Evolutionary conservation across 345 rosid species (phyloP), one percentile per base, ranked within the genome.

Genomic region (Rhizophora apiculata): DNA sequence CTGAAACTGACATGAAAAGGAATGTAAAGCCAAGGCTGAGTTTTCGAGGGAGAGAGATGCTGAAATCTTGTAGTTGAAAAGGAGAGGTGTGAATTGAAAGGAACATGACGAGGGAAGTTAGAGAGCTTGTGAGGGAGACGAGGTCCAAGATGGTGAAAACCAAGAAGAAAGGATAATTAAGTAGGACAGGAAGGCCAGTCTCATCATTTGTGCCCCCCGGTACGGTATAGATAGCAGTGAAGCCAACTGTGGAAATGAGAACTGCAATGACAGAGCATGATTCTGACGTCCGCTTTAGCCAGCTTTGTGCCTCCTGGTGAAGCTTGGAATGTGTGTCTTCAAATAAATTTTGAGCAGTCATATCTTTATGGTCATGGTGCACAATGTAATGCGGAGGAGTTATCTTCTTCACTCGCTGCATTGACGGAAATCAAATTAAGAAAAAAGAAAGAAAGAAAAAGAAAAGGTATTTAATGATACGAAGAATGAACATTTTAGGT

Each of bases 81-180:
- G 80, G 72, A 5, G 75, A 72, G 1, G 79, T 75, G 9, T 75
- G 79, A 39, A 73, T 24, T 0, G 78, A 80, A 0, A 80, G 80
- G 51, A 80, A 80, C 70, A 74, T 56, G 20, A 76, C 75, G 1
- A 80, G 73, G 1, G 83, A 80, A n/a, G 75, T 51, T 24, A 76
- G 54, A 19, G 83, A 76, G 72, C 60, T 53, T 1, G 71, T 70
- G 0, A 80, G 48, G 8, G 75, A 69, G 16, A 65, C 31, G 0
- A 74, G 75, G 36, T 73, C 78, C 73, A 56, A 63, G 6, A 73
- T 55, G 0, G 78, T 55, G 65, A 80, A 80, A n/a, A 76, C 21
- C 18, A n/a, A 29, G 60, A 62, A 80, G 10, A 66, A 68, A 15
- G 78, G 67, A 9, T 18, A 34, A 24, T 32, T 6, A 2, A 69